Conservation (phyloP, 2,329 filamentous ascomycete genomes). For the Cordyceps militaris region DNA sequence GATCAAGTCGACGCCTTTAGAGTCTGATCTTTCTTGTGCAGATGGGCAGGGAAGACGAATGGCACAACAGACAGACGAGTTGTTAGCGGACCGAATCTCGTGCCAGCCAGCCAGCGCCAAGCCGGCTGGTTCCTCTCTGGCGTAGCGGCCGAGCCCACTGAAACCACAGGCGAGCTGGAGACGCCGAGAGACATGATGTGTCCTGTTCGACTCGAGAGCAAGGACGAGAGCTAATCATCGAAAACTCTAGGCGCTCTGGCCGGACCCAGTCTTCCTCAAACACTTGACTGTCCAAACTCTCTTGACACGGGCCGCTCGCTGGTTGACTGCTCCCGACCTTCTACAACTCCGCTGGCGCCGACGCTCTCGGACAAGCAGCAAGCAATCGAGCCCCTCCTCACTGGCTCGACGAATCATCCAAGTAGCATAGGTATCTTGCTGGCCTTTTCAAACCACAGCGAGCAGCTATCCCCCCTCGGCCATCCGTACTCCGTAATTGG, state of each 20-base stretch:
- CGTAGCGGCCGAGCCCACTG: background rate
- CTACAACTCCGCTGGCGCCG: background rate
- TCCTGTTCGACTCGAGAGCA: conserved; percentile 4
- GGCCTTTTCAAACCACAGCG: background rate
- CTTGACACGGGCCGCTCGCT: background rate
- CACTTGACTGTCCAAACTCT: background rate
- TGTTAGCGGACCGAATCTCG: background rate
- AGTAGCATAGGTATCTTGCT: background rate
- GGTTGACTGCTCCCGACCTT: background rate
- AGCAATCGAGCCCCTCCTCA: background rate
- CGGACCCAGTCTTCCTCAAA: background rate
- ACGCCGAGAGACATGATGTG: background rate
- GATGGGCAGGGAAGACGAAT: no score
- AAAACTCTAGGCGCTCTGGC: background rate
- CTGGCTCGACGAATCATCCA: background rate
- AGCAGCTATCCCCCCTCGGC: background rate
- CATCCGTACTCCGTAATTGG: background rate
- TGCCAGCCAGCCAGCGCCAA: background rate
- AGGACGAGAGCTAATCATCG: background rate
- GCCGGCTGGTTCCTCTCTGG: background rate
- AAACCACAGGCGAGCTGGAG: background rate
- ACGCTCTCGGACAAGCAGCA: background rate
- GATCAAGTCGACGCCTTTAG: no score
- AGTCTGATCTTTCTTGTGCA: no score
- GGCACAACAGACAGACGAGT: no score